These are phyloP conservation scores for Otatea glauca DNA, from an alignment of 176 grass and related monocot species.

Conservation along the genomic window DNA sequence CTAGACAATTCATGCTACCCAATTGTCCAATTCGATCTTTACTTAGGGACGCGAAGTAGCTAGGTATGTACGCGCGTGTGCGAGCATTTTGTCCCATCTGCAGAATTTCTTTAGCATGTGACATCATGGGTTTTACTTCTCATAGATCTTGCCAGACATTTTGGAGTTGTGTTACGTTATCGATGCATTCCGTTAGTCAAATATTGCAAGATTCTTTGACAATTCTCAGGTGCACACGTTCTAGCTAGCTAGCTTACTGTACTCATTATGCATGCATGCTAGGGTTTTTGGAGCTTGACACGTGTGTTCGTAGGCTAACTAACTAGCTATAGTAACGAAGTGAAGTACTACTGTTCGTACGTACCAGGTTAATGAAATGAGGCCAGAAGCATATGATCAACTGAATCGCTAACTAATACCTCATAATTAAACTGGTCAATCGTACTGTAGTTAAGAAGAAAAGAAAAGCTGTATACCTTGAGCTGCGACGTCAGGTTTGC, in stretches of 20 bases:
- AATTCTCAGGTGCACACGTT: neutral
- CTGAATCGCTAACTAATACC: neutral
- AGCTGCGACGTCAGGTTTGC: slow-evolving; percentile 53
- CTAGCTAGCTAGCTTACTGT: neutral
- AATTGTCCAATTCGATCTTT: neutral
- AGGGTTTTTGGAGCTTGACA: neutral
- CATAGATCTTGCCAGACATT: neutral
- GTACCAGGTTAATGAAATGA: neutral
- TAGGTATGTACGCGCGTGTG: neutral
- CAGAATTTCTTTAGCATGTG: neutral
- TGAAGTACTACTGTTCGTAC: neutral
- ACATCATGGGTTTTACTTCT: slow-evolving; percentile 13
- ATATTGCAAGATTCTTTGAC: slow-evolving; percentile 1
- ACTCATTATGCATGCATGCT: neutral
- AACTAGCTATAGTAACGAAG: neutral
- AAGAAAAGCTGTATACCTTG: slow-evolving; percentile 31
- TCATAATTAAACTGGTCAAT: neutral
- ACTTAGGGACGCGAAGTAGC: neutral
- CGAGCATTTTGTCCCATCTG: neutral
- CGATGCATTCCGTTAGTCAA: neutral
- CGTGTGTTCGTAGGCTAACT: neutral
- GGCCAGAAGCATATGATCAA: neutral
- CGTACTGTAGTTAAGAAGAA: neutral
- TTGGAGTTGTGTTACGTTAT: neutral
- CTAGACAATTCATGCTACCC: too few relatives aligned